These are phyloP conservation scores for Lentinula sp. DNA, from an alignment of 768 basidiomycete species.

Conservation along the genomic window DNA sequence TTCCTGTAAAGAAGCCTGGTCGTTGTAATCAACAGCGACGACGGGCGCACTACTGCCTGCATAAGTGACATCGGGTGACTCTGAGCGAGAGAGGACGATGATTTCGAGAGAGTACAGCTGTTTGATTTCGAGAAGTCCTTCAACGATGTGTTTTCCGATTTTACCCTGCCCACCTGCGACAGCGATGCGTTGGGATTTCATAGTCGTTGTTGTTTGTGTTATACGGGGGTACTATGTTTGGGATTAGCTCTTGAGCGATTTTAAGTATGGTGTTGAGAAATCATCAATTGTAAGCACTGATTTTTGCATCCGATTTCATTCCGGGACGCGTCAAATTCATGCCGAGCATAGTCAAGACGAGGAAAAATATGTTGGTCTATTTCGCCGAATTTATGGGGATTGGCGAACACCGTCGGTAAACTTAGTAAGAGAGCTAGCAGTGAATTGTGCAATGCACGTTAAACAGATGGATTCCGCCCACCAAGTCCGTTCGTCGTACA, in stretches of 20 bases:
- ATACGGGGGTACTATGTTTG: neutral
- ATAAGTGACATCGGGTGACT: neutral
- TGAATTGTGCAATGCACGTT: too few species aligned
- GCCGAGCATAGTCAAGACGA: too few species aligned
- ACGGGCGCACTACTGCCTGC: neutral
- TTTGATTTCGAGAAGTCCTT: constrained; percentile 5
- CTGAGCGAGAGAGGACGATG: constrained; percentile 4
- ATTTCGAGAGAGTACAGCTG: neutral
- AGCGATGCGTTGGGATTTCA: constrained; percentile 5
- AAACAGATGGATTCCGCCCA: too few species aligned
- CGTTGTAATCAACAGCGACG: constrained; percentile 1
- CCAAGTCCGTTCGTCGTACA: too few species aligned
- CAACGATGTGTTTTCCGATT: constrained; percentile 5
- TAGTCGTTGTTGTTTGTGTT: neutral
- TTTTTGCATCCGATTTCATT: neutral
- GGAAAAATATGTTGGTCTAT: too few species aligned
- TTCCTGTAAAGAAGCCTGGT: neutral
- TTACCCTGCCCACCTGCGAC: constrained; percentile 3
- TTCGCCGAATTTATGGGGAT: too few species aligned
- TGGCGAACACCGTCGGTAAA: too few species aligned
- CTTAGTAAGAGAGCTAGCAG: too few species aligned
- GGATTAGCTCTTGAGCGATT: neutral
- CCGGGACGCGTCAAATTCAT: neutral
- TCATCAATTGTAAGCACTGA: neutral
- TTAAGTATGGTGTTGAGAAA: neutral